A percentile compares a stretch with the other conserved stretches of the same genome.
phyloP scores from a whole-genome alignment of 352 stramenopile genomes.

The Globisporangium nunn region DNA sequence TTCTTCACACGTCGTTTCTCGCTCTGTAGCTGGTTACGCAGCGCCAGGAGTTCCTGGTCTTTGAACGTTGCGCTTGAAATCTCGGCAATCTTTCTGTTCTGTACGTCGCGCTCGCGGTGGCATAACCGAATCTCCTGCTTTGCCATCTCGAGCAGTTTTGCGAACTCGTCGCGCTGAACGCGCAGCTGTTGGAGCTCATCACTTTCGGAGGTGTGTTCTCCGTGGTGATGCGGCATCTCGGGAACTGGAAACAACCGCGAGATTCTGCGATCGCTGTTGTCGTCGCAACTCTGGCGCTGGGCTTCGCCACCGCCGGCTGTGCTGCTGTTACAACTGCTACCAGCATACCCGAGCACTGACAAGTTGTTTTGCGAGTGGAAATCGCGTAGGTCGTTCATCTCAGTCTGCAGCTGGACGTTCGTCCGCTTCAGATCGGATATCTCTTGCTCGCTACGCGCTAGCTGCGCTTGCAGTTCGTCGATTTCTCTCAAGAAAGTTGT shows the following conservation, averaged over 20 bases:
- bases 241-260: slow-evolving; percentile 6
- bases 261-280: slow-evolving; percentile 4
- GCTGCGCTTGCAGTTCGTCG: slow-evolving; percentile 8
- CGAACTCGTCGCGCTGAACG: slow-evolving; percentile 43
- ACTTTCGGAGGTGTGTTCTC: slow-evolving; percentile 15
- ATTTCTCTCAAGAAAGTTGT: slow-evolving; percentile 27
- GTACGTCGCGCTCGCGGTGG: slow-evolving; percentile 45
- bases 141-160: slow-evolving; percentile 50
- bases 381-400: slow-evolving; percentile 34
- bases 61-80: slow-evolving; percentile 42
- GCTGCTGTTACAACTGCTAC: neutral
- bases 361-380: slow-evolving; percentile 30
- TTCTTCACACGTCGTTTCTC: slow-evolving; percentile 57
- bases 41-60: slow-evolving; percentile 37
- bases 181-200: slow-evolving; percentile 33
- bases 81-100: slow-evolving; percentile 38
- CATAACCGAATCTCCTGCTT: slow-evolving; percentile 68
- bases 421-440: slow-evolving; percentile 4
- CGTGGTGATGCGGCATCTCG: slow-evolving; percentile 8
- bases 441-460: slow-evolving; percentile 12
- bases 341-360: slow-evolving; percentile 4
- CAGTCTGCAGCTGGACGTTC: slow-evolving; percentile 28
- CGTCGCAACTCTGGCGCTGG: neutral
- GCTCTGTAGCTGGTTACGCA: slow-evolving; percentile 49
- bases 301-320: neutral